These are phyloP conservation scores for Elsinoe batatas DNA, from an alignment of 2,329 filamentous ascomycete genomes.

Conservation along the genomic window DNA sequence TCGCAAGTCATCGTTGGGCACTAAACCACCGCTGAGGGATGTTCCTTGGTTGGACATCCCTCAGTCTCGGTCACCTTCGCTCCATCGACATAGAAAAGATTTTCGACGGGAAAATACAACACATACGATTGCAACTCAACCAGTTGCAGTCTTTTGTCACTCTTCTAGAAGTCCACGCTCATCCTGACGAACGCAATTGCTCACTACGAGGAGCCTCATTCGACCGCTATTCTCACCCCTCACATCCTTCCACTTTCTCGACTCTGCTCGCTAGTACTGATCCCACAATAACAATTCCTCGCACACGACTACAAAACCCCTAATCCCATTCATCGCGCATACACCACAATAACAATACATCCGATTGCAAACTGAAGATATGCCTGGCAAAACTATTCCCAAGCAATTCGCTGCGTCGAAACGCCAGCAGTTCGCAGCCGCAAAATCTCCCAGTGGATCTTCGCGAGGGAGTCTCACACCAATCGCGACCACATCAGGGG, in stretches of 20 bases:
- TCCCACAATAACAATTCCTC: not conserved
- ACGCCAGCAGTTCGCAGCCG: not conserved
- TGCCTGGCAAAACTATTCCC: not conserved
- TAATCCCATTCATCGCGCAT: too few relatives aligned
- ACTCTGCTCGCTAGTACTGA: not conserved
- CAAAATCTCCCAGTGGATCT: not conserved
- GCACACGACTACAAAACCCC: not conserved
- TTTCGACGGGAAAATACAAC: slow-evolving; percentile 19
- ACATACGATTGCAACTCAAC: slow-evolving; percentile 4
- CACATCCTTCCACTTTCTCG: not conserved
- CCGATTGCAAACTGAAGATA: not conserved
- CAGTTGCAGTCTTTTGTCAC: not conserved
- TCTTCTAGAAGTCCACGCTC: not conserved
- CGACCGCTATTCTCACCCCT: not conserved
- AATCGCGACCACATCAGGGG: not conserved
- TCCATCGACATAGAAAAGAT: slow-evolving; percentile 24
- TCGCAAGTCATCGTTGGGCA: slow-evolving; percentile 26
- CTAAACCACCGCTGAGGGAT: slow-evolving; percentile 28
- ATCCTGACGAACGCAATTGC: slow-evolving; percentile 5
- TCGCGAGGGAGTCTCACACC: not conserved
- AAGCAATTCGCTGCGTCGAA: not conserved
- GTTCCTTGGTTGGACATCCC: slow-evolving; percentile 21
- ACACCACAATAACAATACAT: not conserved
- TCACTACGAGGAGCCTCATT: not conserved
- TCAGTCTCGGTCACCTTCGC: slow-evolving; percentile 24